Base-by-base conservation (phyloP, 306 rosid genomes). In the Vigna unguiculata region DNA sequence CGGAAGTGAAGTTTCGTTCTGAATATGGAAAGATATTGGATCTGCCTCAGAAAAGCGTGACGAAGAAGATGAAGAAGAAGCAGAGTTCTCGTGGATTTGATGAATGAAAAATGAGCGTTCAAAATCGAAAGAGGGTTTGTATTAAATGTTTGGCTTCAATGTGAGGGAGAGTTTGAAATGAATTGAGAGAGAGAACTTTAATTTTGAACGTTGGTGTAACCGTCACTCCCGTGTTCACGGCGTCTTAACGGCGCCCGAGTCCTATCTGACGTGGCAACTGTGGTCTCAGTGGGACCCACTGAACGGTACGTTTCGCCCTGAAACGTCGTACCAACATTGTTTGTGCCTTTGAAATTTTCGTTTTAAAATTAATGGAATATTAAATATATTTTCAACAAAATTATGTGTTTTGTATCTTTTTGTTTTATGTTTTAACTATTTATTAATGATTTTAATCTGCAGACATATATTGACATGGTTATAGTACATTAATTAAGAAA, bases 81-180 rank as follows among this genome's bases (percentile, higher is more conserved):
- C 83, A 69, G 66, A 80, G 6, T 58, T 82, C 89, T 58, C 87
- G 93, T 85, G 92, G 69, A 78, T 62, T 53, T 25, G 40, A 58
- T 41, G 24, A 12, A 66, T 82, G 65, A 48, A 9, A 40, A 40
- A 28, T 25, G 70, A 72, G 84, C 86, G 77, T 85, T 91, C 87
- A 84, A 90, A 77, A 19, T 63, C 7, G 20, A 20, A 57, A 69
- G 85, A 47, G 77, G 82, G 82, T 81, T 82, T 82, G 1, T 43
- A 86, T 79, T 87, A 79, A 90, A 85, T 90, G 95, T 78, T 74
- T 66, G 61, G 48, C 19, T 71, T 70, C 66, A 82, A 58, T 71
- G 81, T 7, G 43, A 41, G 79, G 12, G 52, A 16, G 43, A 43
- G 71, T 52, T 16, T 16, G 14, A 21, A 12, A 1, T 43, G 63